Percentiles rank a stretch among this genome's conserved stretches.
Evolutionary conservation across 2,329 filamentous ascomycete species (phyloP).

Genomic region (Pseudocercospora crystallina): DNA sequence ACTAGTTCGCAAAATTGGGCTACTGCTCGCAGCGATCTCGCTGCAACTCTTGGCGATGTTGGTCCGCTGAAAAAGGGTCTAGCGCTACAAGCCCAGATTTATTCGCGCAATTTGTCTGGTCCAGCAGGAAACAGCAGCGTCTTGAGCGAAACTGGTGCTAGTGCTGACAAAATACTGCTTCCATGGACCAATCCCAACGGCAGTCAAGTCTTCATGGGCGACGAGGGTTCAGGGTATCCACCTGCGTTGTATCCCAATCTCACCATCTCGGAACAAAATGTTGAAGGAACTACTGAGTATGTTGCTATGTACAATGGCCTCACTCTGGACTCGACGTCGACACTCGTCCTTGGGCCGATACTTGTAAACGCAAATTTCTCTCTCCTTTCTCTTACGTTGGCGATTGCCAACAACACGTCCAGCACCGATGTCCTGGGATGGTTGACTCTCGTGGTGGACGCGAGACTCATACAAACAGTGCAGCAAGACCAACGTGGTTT

Average conservation of each 20-base stretch:
- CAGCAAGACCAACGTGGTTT: conserved; percentile 67
- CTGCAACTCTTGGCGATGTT: conserved; percentile 64
- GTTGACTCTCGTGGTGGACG: conserved; percentile 74
- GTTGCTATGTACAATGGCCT: conserved; percentile 45
- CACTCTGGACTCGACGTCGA: conserved; percentile 47
- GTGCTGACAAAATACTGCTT: conserved; percentile 55
- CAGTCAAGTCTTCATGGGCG: conserved; percentile 59
- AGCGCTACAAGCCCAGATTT: conserved; percentile 70
- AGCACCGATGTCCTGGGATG: conserved; percentile 71
- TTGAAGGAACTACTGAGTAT: conserved; percentile 33
- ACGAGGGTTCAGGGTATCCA: conserved; percentile 64
- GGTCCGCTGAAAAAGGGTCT: conserved; percentile 46
- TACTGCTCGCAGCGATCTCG: conserved; percentile 62
- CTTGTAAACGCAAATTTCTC: conserved; percentile 71
- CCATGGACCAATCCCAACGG: conserved; percentile 64
- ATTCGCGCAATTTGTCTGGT: conserved; percentile 66
- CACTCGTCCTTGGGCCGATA: conserved; percentile 73
- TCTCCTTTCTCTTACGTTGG: conserved; percentile 76
- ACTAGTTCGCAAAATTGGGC: conserved; percentile 61
- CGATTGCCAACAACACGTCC: conserved; percentile 68
- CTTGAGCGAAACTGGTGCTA: conserved; percentile 62
- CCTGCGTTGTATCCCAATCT: conserved; percentile 75
- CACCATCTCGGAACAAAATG: conserved; percentile 46
- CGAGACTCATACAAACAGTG: conserved; percentile 61
- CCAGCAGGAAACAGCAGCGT: conserved; percentile 52